phyloP scores from a whole-genome alignment of 169 alveolate species.

The Cryptosporidium tyzzeri region DNA sequence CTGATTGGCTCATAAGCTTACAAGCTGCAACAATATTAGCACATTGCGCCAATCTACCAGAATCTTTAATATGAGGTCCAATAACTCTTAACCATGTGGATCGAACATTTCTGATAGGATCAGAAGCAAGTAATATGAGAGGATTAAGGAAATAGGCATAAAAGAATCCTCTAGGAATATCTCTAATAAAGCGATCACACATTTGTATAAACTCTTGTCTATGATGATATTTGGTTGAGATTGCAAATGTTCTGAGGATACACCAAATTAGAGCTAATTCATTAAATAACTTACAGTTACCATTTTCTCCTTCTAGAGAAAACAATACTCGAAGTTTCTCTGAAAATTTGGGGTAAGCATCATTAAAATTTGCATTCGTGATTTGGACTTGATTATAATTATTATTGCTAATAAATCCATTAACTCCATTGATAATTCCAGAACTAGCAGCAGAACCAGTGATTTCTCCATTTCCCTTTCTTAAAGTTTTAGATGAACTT shows the following conservation, averaged over 20 bases:
- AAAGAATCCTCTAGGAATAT: slow-evolving; percentile 60
- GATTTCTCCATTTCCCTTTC: not conserved
- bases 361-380: not conserved
- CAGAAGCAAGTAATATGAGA: slow-evolving; percentile 45
- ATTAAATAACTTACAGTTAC: slow-evolving; percentile 1
- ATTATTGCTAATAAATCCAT: not conserved
- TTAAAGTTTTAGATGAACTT: slow-evolving; percentile 2
- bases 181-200: slow-evolving; percentile 75
- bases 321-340: slow-evolving; percentile 15
- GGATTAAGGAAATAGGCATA: slow-evolving; percentile 61
- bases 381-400: not conserved
- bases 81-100: slow-evolving; percentile 54
- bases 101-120: slow-evolving; percentile 67
- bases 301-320: slow-evolving; percentile 15
- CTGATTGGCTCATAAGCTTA: slow-evolving; percentile 52
- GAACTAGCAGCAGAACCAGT: not conserved
- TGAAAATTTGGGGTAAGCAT: not conserved
- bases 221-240: slow-evolving; percentile 62
- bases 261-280: slow-evolving; percentile 73
- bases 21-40: slow-evolving; percentile 74
- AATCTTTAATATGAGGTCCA: slow-evolving; percentile 72
- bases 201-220: slow-evolving; percentile 65
- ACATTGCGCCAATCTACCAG: slow-evolving; percentile 70
- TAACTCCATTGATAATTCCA: not conserved
- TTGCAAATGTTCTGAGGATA: slow-evolving; percentile 62